A percentile compares a stretch with the other conserved stretches of the same genome.
Conservation (phyloP, 2,329 filamentous ascomycete genomes). For the Colletotrichum theobromicola region DNA sequence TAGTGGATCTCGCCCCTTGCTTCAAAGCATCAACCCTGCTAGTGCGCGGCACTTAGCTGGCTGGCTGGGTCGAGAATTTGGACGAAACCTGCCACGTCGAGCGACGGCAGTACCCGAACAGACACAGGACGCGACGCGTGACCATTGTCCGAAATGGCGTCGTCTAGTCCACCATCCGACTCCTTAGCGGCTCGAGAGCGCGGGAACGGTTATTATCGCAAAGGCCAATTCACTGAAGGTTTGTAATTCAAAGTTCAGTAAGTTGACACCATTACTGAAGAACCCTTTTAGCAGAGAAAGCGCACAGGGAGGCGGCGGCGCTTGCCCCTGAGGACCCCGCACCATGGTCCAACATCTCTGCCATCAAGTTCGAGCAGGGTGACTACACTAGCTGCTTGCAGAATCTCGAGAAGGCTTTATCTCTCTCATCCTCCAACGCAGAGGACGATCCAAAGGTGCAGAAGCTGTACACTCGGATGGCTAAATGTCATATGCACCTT, state of each 20-base stretch:
- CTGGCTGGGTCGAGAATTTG: neutral
- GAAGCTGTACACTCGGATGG: neutral
- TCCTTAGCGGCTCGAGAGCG: neutral
- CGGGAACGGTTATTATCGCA: neutral
- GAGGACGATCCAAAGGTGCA: neutral
- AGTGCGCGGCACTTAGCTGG: neutral
- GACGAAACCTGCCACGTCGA: neutral
- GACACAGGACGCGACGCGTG: neutral
- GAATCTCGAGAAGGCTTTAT: conserved; percentile 1
- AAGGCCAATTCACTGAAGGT: neutral
- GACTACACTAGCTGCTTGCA: conserved; percentile 16
- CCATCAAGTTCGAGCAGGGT: conserved; percentile 26
- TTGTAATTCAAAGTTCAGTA: neutral
- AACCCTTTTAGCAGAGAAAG: neutral
- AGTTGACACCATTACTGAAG: too few relatives aligned
- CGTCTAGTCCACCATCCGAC: neutral
- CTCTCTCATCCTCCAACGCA: neutral
- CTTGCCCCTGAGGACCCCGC: neutral
- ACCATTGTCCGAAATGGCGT: neutral
- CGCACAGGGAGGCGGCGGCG: neutral
- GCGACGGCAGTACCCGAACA: neutral
- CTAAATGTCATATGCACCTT: conserved; percentile 24
- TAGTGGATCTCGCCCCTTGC: neutral
- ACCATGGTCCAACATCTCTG: conserved; percentile 24
- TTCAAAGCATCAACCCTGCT: neutral